Percentiles rank a stretch among this genome's conserved stretches.
Evolutionary conservation across 768 basidiomycete genomes (phyloP).

Genomic region (Tulasnella sp.): DNA sequence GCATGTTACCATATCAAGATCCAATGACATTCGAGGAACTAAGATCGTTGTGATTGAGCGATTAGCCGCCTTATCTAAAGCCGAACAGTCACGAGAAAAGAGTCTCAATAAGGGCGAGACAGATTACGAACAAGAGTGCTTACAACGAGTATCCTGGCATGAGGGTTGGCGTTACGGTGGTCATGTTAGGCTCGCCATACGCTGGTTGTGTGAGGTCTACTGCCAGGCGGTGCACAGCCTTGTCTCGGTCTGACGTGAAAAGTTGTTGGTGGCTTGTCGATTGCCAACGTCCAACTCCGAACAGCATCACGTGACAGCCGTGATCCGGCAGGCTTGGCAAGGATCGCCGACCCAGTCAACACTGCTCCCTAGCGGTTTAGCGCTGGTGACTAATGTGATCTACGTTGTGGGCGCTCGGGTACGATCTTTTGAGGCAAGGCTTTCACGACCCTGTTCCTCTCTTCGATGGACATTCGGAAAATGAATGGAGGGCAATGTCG

Average conservation of each 20-base stretch:
- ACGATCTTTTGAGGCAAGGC: too few relatives aligned
- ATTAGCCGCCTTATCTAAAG: conserved; percentile 1
- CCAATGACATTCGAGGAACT: neutral
- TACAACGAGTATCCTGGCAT: neutral
- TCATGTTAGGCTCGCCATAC: neutral
- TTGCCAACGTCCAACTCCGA: neutral
- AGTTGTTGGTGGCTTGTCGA: neutral
- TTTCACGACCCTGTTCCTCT: too few relatives aligned
- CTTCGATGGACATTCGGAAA: too few relatives aligned
- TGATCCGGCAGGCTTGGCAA: too few relatives aligned
- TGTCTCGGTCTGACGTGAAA: conserved; percentile 1
- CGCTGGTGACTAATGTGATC: too few relatives aligned
- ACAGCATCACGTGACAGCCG: too few relatives aligned
- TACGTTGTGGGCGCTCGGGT: too few relatives aligned
- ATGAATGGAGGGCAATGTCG: too few relatives aligned
- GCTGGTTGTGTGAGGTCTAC: neutral
- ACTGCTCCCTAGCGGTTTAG: too few relatives aligned
- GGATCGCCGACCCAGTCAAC: too few relatives aligned
- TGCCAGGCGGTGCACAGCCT: neutral
- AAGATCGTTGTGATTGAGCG: neutral
- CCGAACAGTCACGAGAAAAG: neutral
- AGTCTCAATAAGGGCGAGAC: neutral
- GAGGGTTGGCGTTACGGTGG: neutral
- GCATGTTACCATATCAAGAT: neutral
- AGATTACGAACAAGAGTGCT: neutral